Conservation (phyloP, 495 filamentous ascomycete genomes). For the Xylaria intraflava region DNA sequence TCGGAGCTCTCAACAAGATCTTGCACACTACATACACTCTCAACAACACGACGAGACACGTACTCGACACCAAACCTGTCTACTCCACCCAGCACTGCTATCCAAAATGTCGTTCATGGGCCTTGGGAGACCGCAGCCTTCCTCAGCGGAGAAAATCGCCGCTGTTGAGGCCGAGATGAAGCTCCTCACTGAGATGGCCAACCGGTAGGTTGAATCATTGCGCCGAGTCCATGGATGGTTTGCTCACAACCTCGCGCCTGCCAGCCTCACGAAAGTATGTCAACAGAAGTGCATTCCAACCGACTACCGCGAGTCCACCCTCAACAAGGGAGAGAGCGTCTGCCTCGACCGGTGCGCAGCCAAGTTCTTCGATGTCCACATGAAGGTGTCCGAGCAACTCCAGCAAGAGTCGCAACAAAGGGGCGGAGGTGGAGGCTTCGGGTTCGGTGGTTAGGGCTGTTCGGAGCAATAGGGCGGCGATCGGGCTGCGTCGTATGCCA, state of each 20-base stretch:
- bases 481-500: background rate
- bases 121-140: slow-evolving; percentile 81
- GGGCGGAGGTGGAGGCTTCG: slow-evolving; percentile 31
- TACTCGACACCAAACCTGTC: slow-evolving; percentile 1
- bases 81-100: background rate
- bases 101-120: slow-evolving; percentile 86
- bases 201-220: slow-evolving; percentile 52
- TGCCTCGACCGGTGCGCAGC: slow-evolving; percentile 93
- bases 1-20: background rate
- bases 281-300: slow-evolving; percentile 83
- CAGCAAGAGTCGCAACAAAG: slow-evolving; percentile 42
- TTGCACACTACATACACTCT: slow-evolving; percentile 5
- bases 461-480: background rate
- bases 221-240: too few species aligned
- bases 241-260: slow-evolving; percentile 6
- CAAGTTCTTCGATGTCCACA: slow-evolving; percentile 97
- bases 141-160: slow-evolving; percentile 91
- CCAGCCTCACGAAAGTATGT: slow-evolving; percentile 79
- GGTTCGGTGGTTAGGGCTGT: slow-evolving; percentile 25
- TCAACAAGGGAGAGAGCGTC: slow-evolving; percentile 97
- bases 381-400: slow-evolving; percentile 68
- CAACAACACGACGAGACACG: slow-evolving; percentile 8
- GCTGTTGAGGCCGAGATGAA: slow-evolving; percentile 91
- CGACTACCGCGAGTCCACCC: slow-evolving; percentile 87
- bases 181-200: slow-evolving; percentile 94